Percentiles rank a stretch among this genome's conserved stretches.
phyloP scores from a whole-genome alignment of 2,329 filamentous ascomycete species.

The Sclerotinia trifoliorum region DNA sequence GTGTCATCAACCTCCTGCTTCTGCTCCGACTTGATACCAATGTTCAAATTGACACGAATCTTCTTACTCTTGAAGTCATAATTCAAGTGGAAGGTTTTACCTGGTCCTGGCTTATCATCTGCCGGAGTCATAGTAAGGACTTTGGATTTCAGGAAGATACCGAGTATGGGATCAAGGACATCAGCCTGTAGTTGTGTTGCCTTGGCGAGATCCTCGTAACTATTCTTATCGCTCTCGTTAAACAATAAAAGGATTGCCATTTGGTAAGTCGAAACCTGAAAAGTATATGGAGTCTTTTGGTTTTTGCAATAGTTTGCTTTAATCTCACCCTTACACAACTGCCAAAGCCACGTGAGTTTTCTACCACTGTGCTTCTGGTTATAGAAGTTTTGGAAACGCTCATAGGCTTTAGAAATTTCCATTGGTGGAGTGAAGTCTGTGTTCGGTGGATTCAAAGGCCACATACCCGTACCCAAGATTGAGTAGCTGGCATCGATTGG shows the following conservation, averaged over 20 bases:
- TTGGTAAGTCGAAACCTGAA: constrained; percentile 96
- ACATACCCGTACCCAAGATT: constrained; percentile 94
- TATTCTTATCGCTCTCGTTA: constrained; percentile 83
- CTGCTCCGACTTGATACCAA: constrained; percentile 90
- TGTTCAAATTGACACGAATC: constrained; percentile 93
- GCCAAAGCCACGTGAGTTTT: constrained; percentile 97
- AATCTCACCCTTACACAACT: constrained; percentile 95
- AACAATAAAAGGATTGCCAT: constrained; percentile 95
- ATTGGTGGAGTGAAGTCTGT: constrained; percentile 86
- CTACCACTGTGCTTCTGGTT: constrained; percentile 94
- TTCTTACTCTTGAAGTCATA: constrained; percentile 98
- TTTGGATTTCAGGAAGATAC: constrained; percentile 89
- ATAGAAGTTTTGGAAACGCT: constrained; percentile 89
- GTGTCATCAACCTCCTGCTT: constrained; percentile 97
- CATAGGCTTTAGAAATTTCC: constrained; percentile 82
- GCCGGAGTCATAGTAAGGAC: constrained; percentile 73
- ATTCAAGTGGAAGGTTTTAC: constrained; percentile 81
- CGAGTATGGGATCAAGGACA: constrained; percentile 80
- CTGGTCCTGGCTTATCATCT: constrained; percentile 71
- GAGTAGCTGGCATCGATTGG: constrained; percentile 83
- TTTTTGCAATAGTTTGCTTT: constrained; percentile 89
- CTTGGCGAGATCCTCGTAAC: constrained; percentile 83
- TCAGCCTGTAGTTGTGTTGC: constrained; percentile 79
- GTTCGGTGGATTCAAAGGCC: constrained; percentile 83
- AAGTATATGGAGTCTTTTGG: constrained; percentile 88